Base-by-base conservation (phyloP, 768 basidiomycete genomes). In the Tulasnella sp. region DNA sequence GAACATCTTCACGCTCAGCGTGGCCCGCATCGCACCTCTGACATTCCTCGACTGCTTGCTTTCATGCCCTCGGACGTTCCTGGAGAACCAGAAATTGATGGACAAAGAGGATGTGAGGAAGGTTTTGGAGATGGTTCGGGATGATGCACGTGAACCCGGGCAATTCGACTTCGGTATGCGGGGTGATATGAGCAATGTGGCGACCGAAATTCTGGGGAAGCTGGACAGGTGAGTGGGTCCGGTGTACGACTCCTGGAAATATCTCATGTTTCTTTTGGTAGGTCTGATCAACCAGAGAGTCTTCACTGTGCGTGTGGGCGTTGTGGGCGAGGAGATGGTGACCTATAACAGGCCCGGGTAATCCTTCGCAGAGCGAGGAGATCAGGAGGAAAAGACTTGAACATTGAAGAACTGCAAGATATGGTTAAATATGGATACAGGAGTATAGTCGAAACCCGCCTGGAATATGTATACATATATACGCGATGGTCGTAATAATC, bases 151-250 rank as follows among this genome's bases (percentile, higher is more conserved):
- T 39, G 70, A 71, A 71, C 70, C 70, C 13, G 70, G 70, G 23
- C 70, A 18, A 1, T 71, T 39, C n/a, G 70, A 71, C 35, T 71
- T 39, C n/a, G 70, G 70, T 16, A 71, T 44, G 70, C 70, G 42
- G 70, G 70, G 42, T 23, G 70, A 71, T n/a, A 71, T 71, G 70
- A 71, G 70, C 16, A 37, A 44, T 11, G 23, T 71, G 70, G 70
- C 70, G 29, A 71, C 13, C 10, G 70, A 71, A 23, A 39, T 71
- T 20, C 42, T 44, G 26, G 70, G 42, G 37, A 71, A 29, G n/a
- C 35, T 71, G n/a, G n/a, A n/a, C 35, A 16, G 70, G 70, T 71
- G 42, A 37, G 70, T 16, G 37, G 32, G 29, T 70, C 20, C 23
- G 18, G 26, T 71, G 20, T 44, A 18, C 26, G 5, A 37, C 11